Evolutionary conservation across 1,139 yeast species (phyloP).

Genomic region (Taphrina sp.): DNA sequence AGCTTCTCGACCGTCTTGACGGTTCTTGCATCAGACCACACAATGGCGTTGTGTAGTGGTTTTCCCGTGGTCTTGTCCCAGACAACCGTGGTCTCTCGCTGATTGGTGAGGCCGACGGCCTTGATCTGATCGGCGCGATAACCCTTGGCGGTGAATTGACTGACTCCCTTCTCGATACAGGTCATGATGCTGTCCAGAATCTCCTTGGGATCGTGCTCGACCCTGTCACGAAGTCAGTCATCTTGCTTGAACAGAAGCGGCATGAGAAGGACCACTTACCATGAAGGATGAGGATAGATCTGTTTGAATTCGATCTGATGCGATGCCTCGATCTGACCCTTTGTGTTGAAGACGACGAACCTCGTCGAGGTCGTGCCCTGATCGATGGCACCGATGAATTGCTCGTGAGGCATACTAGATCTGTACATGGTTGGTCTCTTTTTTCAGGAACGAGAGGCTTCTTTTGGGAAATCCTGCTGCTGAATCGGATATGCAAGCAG

Average conservation of each 20-base stretch:
- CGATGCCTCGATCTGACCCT: slow-evolving; percentile 75
- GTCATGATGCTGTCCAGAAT: slow-evolving; percentile 67
- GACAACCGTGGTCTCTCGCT: slow-evolving; percentile 91
- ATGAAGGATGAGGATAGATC: slow-evolving; percentile 47
- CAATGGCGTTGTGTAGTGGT: slow-evolving; percentile 84
- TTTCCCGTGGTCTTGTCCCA: slow-evolving; percentile 84
- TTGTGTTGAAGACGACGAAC: slow-evolving; percentile 71
- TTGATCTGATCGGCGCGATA: slow-evolving; percentile 43
- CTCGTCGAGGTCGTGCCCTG: slow-evolving; percentile 90
- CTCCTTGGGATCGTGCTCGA: slow-evolving; percentile 88
- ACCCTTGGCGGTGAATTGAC: slow-evolving; percentile 42
- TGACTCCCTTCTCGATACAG: slow-evolving; percentile 45
- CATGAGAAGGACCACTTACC: slow-evolving; percentile 7
- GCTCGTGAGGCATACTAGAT: slow-evolving; percentile 27
- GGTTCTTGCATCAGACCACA: slow-evolving; percentile 95
- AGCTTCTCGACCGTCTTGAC: slow-evolving; percentile 67
- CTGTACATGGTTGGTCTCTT: slow-evolving; percentile 22
- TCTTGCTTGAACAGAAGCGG: slow-evolving; percentile 42
- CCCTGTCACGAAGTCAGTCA: slow-evolving; percentile 53
- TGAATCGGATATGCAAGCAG: too few species aligned
- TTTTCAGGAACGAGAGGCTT: neutral
- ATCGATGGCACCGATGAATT: slow-evolving; percentile 35
- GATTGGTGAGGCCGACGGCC: slow-evolving; percentile 70
- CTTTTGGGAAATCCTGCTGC: neutral
- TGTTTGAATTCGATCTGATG: slow-evolving; percentile 75